phyloP scores from a whole-genome alignment of 2,329 filamentous ascomycete species.

The Thelonectria rubi region DNA sequence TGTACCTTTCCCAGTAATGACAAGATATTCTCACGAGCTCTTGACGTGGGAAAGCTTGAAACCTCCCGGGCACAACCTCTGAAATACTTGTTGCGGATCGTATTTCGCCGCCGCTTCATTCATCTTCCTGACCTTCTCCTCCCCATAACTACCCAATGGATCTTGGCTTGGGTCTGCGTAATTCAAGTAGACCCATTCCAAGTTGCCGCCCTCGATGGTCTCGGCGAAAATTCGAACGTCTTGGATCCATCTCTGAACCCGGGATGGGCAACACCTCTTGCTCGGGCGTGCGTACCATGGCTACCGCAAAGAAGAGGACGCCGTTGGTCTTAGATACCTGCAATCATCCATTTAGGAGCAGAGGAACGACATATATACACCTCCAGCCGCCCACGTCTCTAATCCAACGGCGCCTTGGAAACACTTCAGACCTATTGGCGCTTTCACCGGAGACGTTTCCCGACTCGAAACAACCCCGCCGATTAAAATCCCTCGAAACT shows the following conservation, averaged over 20 bases:
- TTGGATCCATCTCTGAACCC: constrained; percentile 18
- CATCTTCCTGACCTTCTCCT: constrained; percentile 35
- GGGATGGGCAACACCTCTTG: constrained; percentile 6
- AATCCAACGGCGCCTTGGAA: too few species aligned
- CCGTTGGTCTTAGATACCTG: constrained; percentile 9
- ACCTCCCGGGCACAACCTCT: constrained; percentile 33
- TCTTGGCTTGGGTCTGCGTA: constrained; percentile 35
- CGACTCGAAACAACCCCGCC: too few species aligned
- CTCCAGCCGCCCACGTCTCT: too few species aligned
- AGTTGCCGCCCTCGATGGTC: constrained; percentile 27
- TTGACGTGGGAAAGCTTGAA: constrained; percentile 37
- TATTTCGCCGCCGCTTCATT: constrained; percentile 32
- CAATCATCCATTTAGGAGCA: too few species aligned
- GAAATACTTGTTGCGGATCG: constrained; percentile 42
- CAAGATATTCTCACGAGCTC: background rate
- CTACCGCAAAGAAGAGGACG: constrained; percentile 19
- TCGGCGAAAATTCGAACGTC: constrained; percentile 20
- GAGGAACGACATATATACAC: too few species aligned
- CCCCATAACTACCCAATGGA: constrained; percentile 34
- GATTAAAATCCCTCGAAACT: too few species aligned
- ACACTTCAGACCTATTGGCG: too few species aligned
- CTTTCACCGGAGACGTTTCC: too few species aligned
- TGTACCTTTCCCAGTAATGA: too few species aligned
- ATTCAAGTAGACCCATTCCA: constrained; percentile 36
- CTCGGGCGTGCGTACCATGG: constrained; percentile 21